Evolutionary conservation across 169 alveolate species (phyloP).

Genomic region (Plasmodium sp.): DNA sequence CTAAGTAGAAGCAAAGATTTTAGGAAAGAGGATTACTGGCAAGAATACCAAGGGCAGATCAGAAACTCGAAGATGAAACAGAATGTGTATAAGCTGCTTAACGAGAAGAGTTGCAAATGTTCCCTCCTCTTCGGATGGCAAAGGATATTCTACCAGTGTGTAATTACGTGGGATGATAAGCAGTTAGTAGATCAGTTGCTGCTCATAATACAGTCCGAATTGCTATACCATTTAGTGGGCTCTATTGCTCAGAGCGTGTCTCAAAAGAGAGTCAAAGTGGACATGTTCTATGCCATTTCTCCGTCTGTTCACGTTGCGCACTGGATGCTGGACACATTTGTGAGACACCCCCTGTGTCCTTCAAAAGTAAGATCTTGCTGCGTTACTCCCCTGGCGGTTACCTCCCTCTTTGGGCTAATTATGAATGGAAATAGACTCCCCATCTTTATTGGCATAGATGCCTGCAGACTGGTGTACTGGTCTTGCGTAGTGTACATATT

Average conservation of each 20-base stretch:
- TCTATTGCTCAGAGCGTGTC: constrained; percentile 84
- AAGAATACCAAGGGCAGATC: constrained; percentile 68
- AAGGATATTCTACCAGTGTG: constrained; percentile 81
- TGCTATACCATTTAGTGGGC: constrained; percentile 84
- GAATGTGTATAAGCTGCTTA: constrained; percentile 72
- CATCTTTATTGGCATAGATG: constrained; percentile 87
- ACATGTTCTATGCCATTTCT: constrained; percentile 80
- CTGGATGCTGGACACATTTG: constrained; percentile 90
- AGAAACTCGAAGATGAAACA: constrained; percentile 57
- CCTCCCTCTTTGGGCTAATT: constrained; percentile 85
- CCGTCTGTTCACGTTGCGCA: constrained; percentile 90
- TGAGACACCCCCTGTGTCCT: constrained; percentile 92
- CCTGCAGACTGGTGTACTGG: constrained; percentile 88
- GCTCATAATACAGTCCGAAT: constrained; percentile 81
- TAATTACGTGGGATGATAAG: constrained; percentile 51
- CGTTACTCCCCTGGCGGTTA: constrained; percentile 81
- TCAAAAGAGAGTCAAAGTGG: constrained; percentile 65
- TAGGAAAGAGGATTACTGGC: constrained; percentile 84
- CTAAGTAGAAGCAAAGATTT: constrained; percentile 84
- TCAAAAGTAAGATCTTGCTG: constrained; percentile 82
- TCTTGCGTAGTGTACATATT: constrained; percentile 54
- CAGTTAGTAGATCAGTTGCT: constrained; percentile 54
- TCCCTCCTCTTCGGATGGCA: constrained; percentile 88
- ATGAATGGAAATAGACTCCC: constrained; percentile 90
- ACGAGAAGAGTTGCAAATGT: constrained; percentile 75